A percentile compares a stretch with the other conserved stretches of the same genome.
These are phyloP conservation scores for Boletus subcaerulescens DNA, from an alignment of 768 basidiomycete species.

Conservation along the genomic window DNA sequence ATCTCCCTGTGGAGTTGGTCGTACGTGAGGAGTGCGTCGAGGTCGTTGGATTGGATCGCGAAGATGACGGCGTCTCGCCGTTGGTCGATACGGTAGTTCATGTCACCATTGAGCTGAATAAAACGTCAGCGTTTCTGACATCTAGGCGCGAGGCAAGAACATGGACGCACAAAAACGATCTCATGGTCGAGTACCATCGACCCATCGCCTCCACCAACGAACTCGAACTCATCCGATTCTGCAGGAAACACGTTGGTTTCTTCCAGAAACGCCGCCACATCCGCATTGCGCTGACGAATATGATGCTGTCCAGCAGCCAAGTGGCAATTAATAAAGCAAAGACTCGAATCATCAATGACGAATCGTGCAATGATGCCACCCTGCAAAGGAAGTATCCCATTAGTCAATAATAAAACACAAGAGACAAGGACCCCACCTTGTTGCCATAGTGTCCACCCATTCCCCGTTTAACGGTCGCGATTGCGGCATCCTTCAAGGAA, in stretches of 20 bases:
- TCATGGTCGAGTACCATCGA: conserved; percentile 94
- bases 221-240: conserved; percentile 58
- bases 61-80: conserved; percentile 80
- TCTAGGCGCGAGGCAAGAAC: not conserved
- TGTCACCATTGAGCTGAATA: conserved; percentile 78
- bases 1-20: conserved; percentile 93
- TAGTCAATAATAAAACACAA: not conserved
- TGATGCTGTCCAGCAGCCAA: conserved; percentile 93
- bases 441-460: conserved; percentile 94
- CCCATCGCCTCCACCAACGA: conserved; percentile 89
- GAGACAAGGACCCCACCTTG: conserved; percentile 57
- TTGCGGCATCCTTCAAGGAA: conserved; percentile 61
- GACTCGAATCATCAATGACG: conserved; percentile 85
- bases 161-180: conserved; percentile 66
- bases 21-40: conserved; percentile 59
- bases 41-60: conserved; percentile 64
- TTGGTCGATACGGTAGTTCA: conserved; percentile 97
- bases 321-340: conserved; percentile 97
- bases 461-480: conserved; percentile 87
- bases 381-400: conserved; percentile 36
- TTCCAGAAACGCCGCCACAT: conserved; percentile 85
- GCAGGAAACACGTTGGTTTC: conserved; percentile 64
- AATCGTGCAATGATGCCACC: conserved; percentile 90
- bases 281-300: conserved; percentile 78
- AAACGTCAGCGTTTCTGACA: not conserved